phyloP scores from a whole-genome alignment of 257 asterid species.

The Nicotiana undulata region DNA sequence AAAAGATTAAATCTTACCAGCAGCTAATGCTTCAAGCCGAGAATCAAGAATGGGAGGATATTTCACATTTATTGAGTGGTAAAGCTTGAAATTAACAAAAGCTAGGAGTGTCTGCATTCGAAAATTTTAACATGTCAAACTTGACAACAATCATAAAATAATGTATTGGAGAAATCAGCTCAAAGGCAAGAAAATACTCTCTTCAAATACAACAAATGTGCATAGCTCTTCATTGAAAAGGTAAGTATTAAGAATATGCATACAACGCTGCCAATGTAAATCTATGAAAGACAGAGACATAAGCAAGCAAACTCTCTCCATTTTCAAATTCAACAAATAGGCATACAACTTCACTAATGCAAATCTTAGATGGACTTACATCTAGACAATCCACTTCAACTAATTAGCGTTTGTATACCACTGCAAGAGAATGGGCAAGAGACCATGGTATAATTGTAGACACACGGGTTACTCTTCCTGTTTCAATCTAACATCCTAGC shows the following conservation, averaged over 20 bases:
- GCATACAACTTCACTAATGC: not conserved
- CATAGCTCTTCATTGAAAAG: not conserved
- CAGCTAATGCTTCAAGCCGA: slow-evolving; percentile 80
- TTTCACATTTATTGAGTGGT: slow-evolving; percentile 60
- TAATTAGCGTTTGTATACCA: not conserved
- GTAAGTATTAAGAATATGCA: not conserved
- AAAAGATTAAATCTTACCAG: slow-evolving; percentile 35
- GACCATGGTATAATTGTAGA: not conserved
- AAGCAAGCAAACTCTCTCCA: not conserved
- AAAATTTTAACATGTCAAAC: slow-evolving; percentile 3
- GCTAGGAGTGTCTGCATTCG: slow-evolving; percentile 76
- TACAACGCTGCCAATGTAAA: not conserved
- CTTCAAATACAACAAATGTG: not conserved
- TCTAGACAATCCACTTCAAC: not conserved
- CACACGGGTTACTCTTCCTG: not conserved
- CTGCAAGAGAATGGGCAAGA: not conserved
- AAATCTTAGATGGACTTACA: not conserved
- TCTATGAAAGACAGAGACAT: not conserved
- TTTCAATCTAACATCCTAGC: not conserved
- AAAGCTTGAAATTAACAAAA: slow-evolving; percentile 64
- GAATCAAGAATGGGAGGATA: slow-evolving; percentile 95
- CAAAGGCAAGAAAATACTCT: not conserved
- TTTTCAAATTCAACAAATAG: not conserved
- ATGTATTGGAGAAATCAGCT: slow-evolving; percentile 2
- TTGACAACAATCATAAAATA: not conserved